Conservation (phyloP, 805 yeast genomes). For the Kuraishia molischiana region DNA sequence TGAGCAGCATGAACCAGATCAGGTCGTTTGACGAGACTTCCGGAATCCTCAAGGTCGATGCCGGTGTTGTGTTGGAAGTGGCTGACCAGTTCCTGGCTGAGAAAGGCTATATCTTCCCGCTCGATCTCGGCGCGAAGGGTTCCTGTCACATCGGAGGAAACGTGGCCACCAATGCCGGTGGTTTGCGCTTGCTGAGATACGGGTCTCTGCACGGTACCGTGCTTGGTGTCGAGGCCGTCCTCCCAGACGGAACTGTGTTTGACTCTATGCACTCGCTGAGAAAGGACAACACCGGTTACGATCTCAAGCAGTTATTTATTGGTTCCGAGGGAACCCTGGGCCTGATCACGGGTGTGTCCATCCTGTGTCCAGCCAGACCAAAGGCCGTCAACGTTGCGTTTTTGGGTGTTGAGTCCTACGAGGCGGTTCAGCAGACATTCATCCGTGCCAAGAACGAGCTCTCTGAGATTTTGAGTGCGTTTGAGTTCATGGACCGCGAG, state of each 20-base stretch:
- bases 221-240: slow-evolving; percentile 84
- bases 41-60: slow-evolving; percentile 83
- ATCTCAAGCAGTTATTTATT: slow-evolving; percentile 82
- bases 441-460: slow-evolving; percentile 69
- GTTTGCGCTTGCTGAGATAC: slow-evolving; percentile 75
- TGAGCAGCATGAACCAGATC: slow-evolving; percentile 63
- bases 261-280: slow-evolving; percentile 77
- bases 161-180: slow-evolving; percentile 96
- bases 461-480: slow-evolving; percentile 82
- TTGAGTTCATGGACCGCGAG: slow-evolving; percentile 83
- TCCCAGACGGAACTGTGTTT: slow-evolving; percentile 79
- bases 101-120: slow-evolving; percentile 83
- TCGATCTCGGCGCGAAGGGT: slow-evolving; percentile 94
- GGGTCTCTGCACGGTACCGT: slow-evolving; percentile 92
- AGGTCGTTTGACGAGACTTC: slow-evolving; percentile 74
- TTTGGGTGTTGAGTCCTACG: slow-evolving; percentile 72
- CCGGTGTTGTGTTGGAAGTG: slow-evolving; percentile 80
- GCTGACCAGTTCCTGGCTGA: slow-evolving; percentile 76
- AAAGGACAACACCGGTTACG: slow-evolving; percentile 94
- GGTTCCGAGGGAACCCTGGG: slow-evolving; percentile 95
- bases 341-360: slow-evolving; percentile 80
- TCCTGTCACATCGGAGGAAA: slow-evolving; percentile 94
- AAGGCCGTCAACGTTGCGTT: slow-evolving; percentile 81
- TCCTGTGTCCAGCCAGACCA: slow-evolving; percentile 85
- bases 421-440: slow-evolving; percentile 76